Base-by-base conservation (phyloP, 306 rosid genomes). In the Astragalus glycyphyllos region DNA sequence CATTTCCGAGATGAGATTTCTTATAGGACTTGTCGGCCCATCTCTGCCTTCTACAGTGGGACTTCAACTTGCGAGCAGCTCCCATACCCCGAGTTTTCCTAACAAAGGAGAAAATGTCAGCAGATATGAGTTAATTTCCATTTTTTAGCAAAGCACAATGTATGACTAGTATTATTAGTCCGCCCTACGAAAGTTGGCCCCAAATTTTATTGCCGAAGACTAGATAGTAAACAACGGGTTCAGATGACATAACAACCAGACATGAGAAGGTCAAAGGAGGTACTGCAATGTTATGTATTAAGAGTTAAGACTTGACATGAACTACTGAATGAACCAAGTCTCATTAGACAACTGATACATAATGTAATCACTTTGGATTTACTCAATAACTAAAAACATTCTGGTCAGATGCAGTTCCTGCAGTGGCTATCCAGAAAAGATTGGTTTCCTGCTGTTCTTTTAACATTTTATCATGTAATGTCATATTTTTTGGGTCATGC, bases 1-100 rank as follows among this genome's bases (percentile, higher is more conserved):
- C 96, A 68, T 90, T 90, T 6, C 96, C 96, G 70, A 88, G 95
- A 58, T 88, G 83, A 40, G 95, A 88, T 61, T 88, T 88, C 65
- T 88, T 88, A 90, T 88, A 88, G 29, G 91, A 13, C 74, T 88
- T 86, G 62, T 88, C 89, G 1, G 95, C 95, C 95, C 95, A 88
- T 84, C 95, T 73, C 71, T 88, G 90, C 79, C 82, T 83, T 64
- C 86, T 86, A 9, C 91, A 91, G 86, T 84, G 89, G 71, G 89
- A 82, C 82, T 72, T 86, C 83, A 88, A 78, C 91, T 84, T 88
- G 86, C 94, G 96, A 17, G 88, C 94, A 48, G 96, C 91, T 86
- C 91, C 96, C 88, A 85, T 79, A 61, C 96, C 96, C 2, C 83
- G 80, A 65, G 96, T 90, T 77, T 90, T 90, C 78, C 94, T 90